phyloP scores from a whole-genome alignment of 2,329 filamentous ascomycete species.

The Acephala macrosclerotiorum region DNA sequence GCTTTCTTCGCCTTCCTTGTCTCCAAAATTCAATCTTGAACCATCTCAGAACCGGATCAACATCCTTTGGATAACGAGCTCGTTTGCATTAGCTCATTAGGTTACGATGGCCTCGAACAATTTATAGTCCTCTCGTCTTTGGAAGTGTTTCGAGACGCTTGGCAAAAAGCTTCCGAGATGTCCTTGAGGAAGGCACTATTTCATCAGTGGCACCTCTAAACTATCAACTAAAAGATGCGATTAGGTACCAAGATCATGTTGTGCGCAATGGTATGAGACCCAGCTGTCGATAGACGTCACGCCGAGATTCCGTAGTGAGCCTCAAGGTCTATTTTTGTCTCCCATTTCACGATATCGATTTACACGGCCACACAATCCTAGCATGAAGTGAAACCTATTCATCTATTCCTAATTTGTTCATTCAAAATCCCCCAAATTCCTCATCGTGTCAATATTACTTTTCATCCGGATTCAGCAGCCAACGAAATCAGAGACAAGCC shows the following conservation, averaged over 20 bases:
- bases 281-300: neutral
- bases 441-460: constrained; percentile 1
- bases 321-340: neutral
- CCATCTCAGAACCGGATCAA: neutral
- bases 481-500: constrained; percentile 19
- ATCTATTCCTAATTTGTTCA: neutral
- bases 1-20: neutral
- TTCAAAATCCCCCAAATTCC: constrained; percentile 13
- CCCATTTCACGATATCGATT: too few relatives aligned
- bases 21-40: neutral
- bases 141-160: neutral
- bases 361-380: neutral
- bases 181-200: neutral
- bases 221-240: neutral
- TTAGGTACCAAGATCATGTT: neutral
- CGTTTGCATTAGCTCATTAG: neutral
- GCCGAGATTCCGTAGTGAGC: neutral
- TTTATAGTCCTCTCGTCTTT: neutral
- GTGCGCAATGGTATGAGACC: neutral
- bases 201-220: neutral
- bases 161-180: constrained; percentile 1
- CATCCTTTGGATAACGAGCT: neutral
- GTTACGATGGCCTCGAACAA: neutral
- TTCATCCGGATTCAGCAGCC: constrained; percentile 15
- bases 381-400: neutral